Evolutionary conservation across 1,139 yeast genomes (phyloP).

Genomic region (Candida sp.): DNA sequence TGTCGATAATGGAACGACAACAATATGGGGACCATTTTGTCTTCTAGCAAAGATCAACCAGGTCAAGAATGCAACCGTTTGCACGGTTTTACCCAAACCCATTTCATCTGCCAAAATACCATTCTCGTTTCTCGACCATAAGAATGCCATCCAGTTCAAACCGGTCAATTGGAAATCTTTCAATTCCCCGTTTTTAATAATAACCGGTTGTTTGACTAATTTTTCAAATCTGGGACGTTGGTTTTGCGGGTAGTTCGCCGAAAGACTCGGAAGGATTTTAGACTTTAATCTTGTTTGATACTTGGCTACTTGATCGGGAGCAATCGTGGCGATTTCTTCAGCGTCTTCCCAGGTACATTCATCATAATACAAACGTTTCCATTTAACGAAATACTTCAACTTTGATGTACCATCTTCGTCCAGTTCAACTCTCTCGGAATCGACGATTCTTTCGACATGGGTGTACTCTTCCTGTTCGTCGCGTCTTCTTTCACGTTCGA

Average conservation of each 20-base stretch:
- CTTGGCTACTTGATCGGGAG: slow-evolving; percentile 81
- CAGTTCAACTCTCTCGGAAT: slow-evolving; percentile 67
- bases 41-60: slow-evolving; percentile 94
- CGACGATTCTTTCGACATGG: slow-evolving; percentile 86
- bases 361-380: slow-evolving; percentile 93
- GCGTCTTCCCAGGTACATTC: slow-evolving; percentile 98
- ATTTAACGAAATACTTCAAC: slow-evolving; percentile 82
- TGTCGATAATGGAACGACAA: slow-evolving; percentile 95
- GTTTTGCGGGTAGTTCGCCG: slow-evolving; percentile 68
- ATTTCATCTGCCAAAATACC: slow-evolving; percentile 98
- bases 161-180: slow-evolving; percentile 98
- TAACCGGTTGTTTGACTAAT: slow-evolving; percentile 80
- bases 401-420: slow-evolving; percentile 53
- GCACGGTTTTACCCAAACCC: slow-evolving; percentile 99
- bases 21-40: slow-evolving; percentile 95
- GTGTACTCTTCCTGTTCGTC: slow-evolving; percentile 85
- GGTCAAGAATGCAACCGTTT: slow-evolving; percentile 89
- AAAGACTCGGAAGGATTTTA: slow-evolving; percentile 77
- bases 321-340: slow-evolving; percentile 74
- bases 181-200: slow-evolving; percentile 86
- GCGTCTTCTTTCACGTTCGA: slow-evolving; percentile 78
- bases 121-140: slow-evolving; percentile 97
- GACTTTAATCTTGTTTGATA: slow-evolving; percentile 82
- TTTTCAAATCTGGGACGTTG: slow-evolving; percentile 90
- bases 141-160: slow-evolving; percentile 98